phyloP scores from a whole-genome alignment of 2,329 filamentous ascomycete genomes.

The Pseudocercospora pini-densiflorae region DNA sequence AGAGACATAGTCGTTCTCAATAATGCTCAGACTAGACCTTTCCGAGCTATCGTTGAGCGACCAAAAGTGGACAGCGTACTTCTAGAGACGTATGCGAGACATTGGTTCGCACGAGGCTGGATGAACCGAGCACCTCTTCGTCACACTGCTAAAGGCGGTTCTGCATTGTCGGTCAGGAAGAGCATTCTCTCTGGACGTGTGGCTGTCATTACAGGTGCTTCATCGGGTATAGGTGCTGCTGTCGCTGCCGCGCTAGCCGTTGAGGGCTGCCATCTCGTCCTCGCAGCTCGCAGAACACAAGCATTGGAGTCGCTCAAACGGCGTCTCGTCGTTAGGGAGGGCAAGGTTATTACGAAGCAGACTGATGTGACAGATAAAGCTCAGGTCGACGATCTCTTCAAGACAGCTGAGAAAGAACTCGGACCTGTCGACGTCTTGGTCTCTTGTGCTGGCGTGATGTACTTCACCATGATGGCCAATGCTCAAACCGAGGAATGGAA shows the following conservation, averaged over 20 bases:
- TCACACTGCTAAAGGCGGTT: slow-evolving; percentile 51
- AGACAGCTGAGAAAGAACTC: slow-evolving; percentile 62
- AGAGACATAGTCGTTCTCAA: slow-evolving; percentile 74
- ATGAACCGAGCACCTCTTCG: slow-evolving; percentile 65
- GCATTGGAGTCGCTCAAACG: slow-evolving; percentile 70
- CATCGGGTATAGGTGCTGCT: slow-evolving; percentile 78
- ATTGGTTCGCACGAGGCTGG: slow-evolving; percentile 83
- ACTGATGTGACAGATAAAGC: slow-evolving; percentile 73
- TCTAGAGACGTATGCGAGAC: slow-evolving; percentile 77
- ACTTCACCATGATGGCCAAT: slow-evolving; percentile 87
- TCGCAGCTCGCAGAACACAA: slow-evolving; percentile 72
- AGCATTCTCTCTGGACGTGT: slow-evolving; percentile 71
- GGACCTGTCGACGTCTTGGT: slow-evolving; percentile 80
- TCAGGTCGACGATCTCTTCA: slow-evolving; percentile 70
- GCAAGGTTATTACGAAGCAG: slow-evolving; percentile 69
- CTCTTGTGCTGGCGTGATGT: slow-evolving; percentile 83
- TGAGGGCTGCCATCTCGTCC: slow-evolving; percentile 72
- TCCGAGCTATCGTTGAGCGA: slow-evolving; percentile 62
- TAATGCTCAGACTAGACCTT: slow-evolving; percentile 68
- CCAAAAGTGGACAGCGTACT: slow-evolving; percentile 71
- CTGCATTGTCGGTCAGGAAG: slow-evolving; percentile 50
- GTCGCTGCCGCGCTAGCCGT: slow-evolving; percentile 70
- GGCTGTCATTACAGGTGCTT: slow-evolving; percentile 78
- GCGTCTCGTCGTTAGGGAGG: slow-evolving; percentile 60
- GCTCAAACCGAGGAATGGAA: slow-evolving; percentile 76